Percentiles rank a stretch among this genome's conserved stretches.
These are phyloP conservation scores for Phaeotremella fagi DNA, from an alignment of 768 basidiomycete species.

Conservation along the genomic window DNA sequence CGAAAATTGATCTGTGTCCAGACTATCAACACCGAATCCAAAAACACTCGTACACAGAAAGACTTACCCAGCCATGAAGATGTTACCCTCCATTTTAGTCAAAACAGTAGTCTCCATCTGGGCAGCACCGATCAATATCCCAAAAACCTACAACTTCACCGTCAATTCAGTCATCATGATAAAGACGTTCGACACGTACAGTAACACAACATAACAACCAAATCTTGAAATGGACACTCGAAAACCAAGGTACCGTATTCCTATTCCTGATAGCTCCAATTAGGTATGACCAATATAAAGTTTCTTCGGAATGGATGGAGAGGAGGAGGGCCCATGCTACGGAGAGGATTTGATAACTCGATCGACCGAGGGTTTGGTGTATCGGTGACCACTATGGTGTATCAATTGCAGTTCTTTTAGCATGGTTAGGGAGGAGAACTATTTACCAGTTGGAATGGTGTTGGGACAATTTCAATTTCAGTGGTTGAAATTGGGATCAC, in stretches of 20 bases:
- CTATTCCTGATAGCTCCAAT: slow-evolving; percentile 25
- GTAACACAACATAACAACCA: slow-evolving; percentile 73
- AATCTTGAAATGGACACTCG: slow-evolving; percentile 28
- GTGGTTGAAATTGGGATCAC: slow-evolving; percentile 19
- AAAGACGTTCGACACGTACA: slow-evolving; percentile 57
- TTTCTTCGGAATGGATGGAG: slow-evolving; percentile 33
- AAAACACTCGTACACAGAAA: too few species aligned
- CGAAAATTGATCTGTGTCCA: slow-evolving; percentile 10
- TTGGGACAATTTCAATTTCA: slow-evolving; percentile 21
- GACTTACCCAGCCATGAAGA: slow-evolving; percentile 29
- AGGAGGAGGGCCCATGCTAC: slow-evolving; percentile 25
- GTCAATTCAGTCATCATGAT: background rate
- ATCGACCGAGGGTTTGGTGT: slow-evolving; percentile 15
- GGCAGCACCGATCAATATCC: slow-evolving; percentile 12
- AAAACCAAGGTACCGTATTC: slow-evolving; percentile 26
- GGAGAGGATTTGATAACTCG: slow-evolving; percentile 18
- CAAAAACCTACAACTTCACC: slow-evolving; percentile 4
- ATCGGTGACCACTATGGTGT: slow-evolving; percentile 17
- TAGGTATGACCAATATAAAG: slow-evolving; percentile 34
- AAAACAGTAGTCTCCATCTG: slow-evolving; percentile 23
- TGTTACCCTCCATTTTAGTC: slow-evolving; percentile 35
- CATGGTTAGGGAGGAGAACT: background rate
- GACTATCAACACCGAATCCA: slow-evolving; percentile 1
- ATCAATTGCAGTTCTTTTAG: too few species aligned
- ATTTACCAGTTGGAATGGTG: slow-evolving; percentile 25